Percentiles rank a stretch among this genome's conserved stretches.
Evolutionary conservation across 805 yeast genomes (phyloP).

Genomic region (Pichia sporocuriosa): DNA sequence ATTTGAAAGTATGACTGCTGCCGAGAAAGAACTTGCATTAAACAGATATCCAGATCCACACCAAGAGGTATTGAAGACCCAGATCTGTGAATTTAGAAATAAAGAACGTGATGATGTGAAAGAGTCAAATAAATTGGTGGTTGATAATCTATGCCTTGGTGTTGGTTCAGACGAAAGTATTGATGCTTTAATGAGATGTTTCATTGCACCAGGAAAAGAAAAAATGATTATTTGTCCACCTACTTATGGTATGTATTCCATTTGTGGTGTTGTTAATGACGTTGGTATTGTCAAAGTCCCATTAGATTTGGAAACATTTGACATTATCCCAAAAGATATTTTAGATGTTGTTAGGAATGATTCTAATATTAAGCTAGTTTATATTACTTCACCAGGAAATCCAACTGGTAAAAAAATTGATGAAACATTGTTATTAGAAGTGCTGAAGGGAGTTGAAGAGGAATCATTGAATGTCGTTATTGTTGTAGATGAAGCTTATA

Average conservation of each 20-base stretch:
- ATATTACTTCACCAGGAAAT: constrained; percentile 93
- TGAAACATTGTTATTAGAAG: constrained; percentile 38
- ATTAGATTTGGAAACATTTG: constrained; percentile 58
- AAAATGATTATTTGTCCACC: constrained; percentile 87
- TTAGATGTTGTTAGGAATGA: constrained; percentile 48
- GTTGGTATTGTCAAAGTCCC: constrained; percentile 73
- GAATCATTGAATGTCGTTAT: constrained; percentile 66
- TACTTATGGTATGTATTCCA: constrained; percentile 94
- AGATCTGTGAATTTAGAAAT: constrained; percentile 68
- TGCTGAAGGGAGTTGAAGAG: constrained; percentile 35
- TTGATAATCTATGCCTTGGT: constrained; percentile 80
- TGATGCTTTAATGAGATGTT: constrained; percentile 79
- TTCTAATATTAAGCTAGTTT: constrained; percentile 61
- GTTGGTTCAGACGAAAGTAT: constrained; percentile 97
- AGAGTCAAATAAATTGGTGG: constrained; percentile 20
- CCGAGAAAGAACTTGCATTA: constrained; percentile 49
- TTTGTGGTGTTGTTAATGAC: constrained; percentile 87
- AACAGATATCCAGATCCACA: constrained; percentile 98
- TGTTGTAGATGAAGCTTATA: constrained; percentile 90
- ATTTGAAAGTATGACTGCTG: constrained; percentile 35
- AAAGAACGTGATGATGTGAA: constrained; percentile 24
- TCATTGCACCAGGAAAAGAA: constrained; percentile 76
- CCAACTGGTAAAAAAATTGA: constrained; percentile 75
- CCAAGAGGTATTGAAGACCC: constrained; percentile 67
- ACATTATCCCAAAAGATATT: constrained; percentile 52